phyloP scores from a whole-genome alignment of 345 rosid species.

The Lenwebbia sp. region DNA sequence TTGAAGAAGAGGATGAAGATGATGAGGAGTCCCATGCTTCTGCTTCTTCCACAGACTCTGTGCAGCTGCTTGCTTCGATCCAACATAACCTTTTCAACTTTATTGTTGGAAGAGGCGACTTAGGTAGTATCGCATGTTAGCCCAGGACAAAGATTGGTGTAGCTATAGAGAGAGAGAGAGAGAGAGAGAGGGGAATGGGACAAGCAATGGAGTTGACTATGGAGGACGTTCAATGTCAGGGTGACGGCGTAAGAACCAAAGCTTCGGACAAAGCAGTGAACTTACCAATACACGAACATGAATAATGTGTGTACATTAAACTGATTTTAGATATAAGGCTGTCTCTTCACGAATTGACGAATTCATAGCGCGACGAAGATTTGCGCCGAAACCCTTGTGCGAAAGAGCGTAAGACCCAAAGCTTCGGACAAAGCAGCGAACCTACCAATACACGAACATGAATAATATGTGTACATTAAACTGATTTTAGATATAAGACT shows the following conservation, averaged over 20 bases:
- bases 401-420: neutral
- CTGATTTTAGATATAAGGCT: no score
- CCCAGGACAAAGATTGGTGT: neutral
- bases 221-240: neutral
- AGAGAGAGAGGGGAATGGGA: neutral
- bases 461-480: no score
- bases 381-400: no score
- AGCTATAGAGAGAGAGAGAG: neutral
- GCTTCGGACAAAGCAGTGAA: neutral
- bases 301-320: no score
- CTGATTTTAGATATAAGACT: no score
- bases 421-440: neutral
- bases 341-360: no score
- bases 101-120: neutral
- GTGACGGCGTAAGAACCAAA: neutral
- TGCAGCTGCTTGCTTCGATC: neutral
- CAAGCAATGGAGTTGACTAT: constrained; percentile 1
- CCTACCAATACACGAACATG: neutral
- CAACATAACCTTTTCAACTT: neutral
- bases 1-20: neutral
- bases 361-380: no score
- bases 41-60: neutral
- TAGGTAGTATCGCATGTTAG: neutral
- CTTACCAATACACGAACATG: neutral
- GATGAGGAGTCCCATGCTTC: neutral